These are phyloP conservation scores for Scheffersomyces segobiensis DNA, from an alignment of 1,139 yeast genomes.

Conservation along the genomic window DNA sequence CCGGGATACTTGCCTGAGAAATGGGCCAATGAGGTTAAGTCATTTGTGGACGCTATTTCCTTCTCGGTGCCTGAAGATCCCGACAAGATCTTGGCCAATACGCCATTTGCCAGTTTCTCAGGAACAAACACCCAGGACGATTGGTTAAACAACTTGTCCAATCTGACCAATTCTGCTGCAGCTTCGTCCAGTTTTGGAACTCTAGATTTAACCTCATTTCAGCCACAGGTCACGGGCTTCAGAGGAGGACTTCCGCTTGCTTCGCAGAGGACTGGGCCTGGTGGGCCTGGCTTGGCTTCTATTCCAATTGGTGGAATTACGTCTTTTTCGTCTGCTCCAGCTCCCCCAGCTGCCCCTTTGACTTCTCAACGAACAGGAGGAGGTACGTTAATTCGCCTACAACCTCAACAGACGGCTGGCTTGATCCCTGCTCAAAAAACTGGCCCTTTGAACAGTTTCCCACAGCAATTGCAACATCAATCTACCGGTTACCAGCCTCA, in stretches of 20 bases:
- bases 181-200: slow-evolving; percentile 18
- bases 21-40: slow-evolving; percentile 78
- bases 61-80: slow-evolving; percentile 71
- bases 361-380: slow-evolving; percentile 44
- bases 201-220: slow-evolving; percentile 29
- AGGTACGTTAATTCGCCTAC: slow-evolving; percentile 44
- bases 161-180: not conserved
- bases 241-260: slow-evolving; percentile 16
- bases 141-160: slow-evolving; percentile 19
- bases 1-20: slow-evolving; percentile 73
- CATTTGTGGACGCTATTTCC: slow-evolving; percentile 86
- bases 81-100: slow-evolving; percentile 39
- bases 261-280: not conserved
- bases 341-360: slow-evolving; percentile 16
- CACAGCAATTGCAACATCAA: slow-evolving; percentile 11
- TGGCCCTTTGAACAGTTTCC: slow-evolving; percentile 14
- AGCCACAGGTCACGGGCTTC: slow-evolving; percentile 41
- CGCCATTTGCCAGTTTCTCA: slow-evolving; percentile 43
- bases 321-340: slow-evolving; percentile 2
- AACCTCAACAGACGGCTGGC: slow-evolving; percentile 51
- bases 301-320: slow-evolving; percentile 3
- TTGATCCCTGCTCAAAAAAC: slow-evolving; percentile 47
- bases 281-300: slow-evolving; percentile 6
- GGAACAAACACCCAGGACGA: slow-evolving; percentile 23
- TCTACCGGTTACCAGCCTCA: slow-evolving; percentile 18